Conservation (phyloP, 192 early-diverging fungal genomes). For the Gorgonomyces haynaldii region DNA sequence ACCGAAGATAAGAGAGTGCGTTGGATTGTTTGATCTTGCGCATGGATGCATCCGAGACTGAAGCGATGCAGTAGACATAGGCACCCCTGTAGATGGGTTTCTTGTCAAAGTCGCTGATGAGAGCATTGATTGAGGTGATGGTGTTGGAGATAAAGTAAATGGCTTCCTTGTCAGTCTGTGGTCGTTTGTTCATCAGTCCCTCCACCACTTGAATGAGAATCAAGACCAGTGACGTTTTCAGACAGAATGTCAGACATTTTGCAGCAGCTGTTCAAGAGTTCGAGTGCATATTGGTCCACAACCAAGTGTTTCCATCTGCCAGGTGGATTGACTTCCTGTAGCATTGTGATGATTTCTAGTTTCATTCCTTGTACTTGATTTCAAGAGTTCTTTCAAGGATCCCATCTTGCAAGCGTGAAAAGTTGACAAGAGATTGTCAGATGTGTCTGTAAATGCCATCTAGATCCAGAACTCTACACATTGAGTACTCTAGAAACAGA, state of each 20-base stretch:
- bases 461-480: too few species aligned
- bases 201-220: conserved; percentile 36
- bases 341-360: not conserved
- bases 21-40: conserved; percentile 42
- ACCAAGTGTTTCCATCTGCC: conserved; percentile 22
- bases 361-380: not conserved
- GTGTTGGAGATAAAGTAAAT: conserved; percentile 47
- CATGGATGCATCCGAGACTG: conserved; percentile 53
- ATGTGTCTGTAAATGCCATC: too few species aligned
- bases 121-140: conserved; percentile 21
- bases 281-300: conserved; percentile 12
- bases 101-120: conserved; percentile 38
- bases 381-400: not conserved
- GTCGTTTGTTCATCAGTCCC: conserved; percentile 29
- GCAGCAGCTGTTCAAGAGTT: conserved; percentile 9
- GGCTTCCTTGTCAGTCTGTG: conserved; percentile 44
- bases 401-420: too few species aligned
- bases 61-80: conserved; percentile 35
- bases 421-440: too few species aligned
- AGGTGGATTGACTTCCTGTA: conserved; percentile 20
- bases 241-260: conserved; percentile 23
- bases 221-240: conserved; percentile 20
- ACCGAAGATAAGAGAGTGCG: conserved; percentile 21
- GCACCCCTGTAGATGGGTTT: conserved; percentile 39
- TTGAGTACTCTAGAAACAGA: too few species aligned